Conservation (phyloP, 768 basidiomycete species). For the Pleurotus salmoneostramineus region DNA sequence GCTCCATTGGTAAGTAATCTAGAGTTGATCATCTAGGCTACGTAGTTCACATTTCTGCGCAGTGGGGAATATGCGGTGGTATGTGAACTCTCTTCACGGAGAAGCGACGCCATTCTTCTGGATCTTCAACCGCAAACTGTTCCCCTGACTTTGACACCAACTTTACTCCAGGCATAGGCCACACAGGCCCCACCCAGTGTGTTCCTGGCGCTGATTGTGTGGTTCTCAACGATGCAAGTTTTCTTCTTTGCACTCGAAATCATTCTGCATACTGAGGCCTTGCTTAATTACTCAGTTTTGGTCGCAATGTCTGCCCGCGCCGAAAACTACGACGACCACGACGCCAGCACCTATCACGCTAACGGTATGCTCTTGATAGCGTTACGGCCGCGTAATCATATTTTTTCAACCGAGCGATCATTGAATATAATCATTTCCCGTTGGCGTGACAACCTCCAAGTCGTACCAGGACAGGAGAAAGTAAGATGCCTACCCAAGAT, state of each 20-base stretch:
- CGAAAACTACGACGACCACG: neutral
- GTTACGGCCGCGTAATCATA: too few species aligned
- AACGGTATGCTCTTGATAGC: neutral
- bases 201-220: neutral
- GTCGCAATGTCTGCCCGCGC: neutral
- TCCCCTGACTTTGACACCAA: too few species aligned
- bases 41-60: neutral
- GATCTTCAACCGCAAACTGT: neutral
- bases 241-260: neutral
- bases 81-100: neutral
- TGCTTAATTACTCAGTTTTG: neutral
- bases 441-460: too few species aligned
- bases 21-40: neutral
- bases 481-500: too few species aligned
- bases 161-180: neutral
- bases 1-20: neutral
- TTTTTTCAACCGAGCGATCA: too few species aligned
- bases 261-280: neutral
- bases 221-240: neutral
- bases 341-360: neutral
- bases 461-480: too few species aligned
- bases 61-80: neutral
- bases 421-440: too few species aligned
- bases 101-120: neutral
- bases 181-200: neutral